Base-by-base conservation (phyloP, 2,329 filamentous ascomycete species). In the Colletotrichum tofieldiae region DNA sequence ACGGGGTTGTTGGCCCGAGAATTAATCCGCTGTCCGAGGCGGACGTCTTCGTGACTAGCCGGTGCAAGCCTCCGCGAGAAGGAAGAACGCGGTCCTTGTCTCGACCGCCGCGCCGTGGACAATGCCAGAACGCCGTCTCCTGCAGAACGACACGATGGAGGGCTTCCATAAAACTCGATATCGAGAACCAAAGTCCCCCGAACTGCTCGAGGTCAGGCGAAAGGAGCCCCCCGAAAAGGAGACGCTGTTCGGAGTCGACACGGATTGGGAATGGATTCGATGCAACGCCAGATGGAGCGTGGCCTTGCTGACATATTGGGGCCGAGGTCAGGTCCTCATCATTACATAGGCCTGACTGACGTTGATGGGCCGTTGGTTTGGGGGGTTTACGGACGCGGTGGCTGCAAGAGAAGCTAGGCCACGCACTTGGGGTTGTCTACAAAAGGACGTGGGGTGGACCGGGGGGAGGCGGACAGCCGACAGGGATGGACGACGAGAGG, bases 271-370 rank as follows among this genome's bases (percentile, higher is more conserved):
- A 62, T 49, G 58, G 58, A 41, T 45, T 62, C 35, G 43, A 71
- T 58, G 43, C n/a, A 39, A 63, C 58, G 18, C 43, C 41, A 43
- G 51, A 59, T 58, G 68, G 56, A 71, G 56, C 64, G 62, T 62
- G 65, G 56, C 43, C 41, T 37, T 37, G 49, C 58, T 41, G 58
- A 66, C 62, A 63, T 56, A 32, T 68, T 56, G 35, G 64, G 26
- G 65, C 69, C 69, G 69, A 71, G 51, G 51, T 68, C 52, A 51
- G n/a, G 29, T 47, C 49, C 51, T 23, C 26, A 29, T 18, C 51
- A n/a, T 26, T 5, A 51, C 14, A 51, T 1, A 23, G 47, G 23
- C 11, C 5, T 26, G 26, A 18, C 29, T 32, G 51, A 41, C 26
- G 35, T 37, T 45, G 56, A 47, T n/a, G 35, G 45, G 18, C 58